Percentiles rank a stretch among this genome's conserved stretches.
phyloP scores from a whole-genome alignment of 768 basidiomycete species.

The Candolleomyces aberdarensis region DNA sequence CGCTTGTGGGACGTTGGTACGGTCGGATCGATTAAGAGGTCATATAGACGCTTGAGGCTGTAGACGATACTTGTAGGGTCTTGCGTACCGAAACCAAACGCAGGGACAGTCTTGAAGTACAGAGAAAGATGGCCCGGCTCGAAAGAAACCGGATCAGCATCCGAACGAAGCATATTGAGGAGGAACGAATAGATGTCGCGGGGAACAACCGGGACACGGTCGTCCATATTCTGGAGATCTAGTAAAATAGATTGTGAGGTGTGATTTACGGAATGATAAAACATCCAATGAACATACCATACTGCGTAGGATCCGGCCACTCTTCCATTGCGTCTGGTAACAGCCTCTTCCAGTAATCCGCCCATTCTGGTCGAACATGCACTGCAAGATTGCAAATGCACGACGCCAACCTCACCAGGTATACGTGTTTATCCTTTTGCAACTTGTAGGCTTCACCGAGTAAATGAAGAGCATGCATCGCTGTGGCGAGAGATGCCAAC shows the following conservation, averaged over 20 bases:
- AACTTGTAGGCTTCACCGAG: slow-evolving; percentile 71
- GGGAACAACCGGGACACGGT: not conserved
- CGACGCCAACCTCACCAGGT: slow-evolving; percentile 55
- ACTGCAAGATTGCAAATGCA: slow-evolving; percentile 61
- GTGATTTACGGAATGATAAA: slow-evolving; percentile 30
- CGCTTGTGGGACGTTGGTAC: slow-evolving; percentile 54
- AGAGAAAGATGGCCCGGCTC: slow-evolving; percentile 37
- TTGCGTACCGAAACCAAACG: slow-evolving; percentile 58
- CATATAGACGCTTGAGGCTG: slow-evolving; percentile 55
- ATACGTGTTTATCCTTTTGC: slow-evolving; percentile 50
- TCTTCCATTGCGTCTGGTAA: slow-evolving; percentile 57
- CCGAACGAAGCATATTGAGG: not conserved
- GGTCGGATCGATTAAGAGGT: slow-evolving; percentile 53
- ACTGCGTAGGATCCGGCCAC: slow-evolving; percentile 44
- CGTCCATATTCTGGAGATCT: slow-evolving; percentile 33
- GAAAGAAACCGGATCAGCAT: too few relatives aligned
- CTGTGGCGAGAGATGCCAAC: not conserved
- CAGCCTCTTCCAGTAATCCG: slow-evolving; percentile 88
- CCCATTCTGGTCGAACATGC: slow-evolving; percentile 79
- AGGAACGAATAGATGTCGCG: not conserved
- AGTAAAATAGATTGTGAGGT: slow-evolving; percentile 28
- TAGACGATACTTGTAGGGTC: slow-evolving; percentile 57
- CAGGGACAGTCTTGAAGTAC: slow-evolving; percentile 47
- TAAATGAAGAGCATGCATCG: slow-evolving; percentile 70
- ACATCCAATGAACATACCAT: slow-evolving; percentile 1